These are phyloP conservation scores for Candida nitratophila DNA, from an alignment of 805 yeast species.

Conservation along the genomic window DNA sequence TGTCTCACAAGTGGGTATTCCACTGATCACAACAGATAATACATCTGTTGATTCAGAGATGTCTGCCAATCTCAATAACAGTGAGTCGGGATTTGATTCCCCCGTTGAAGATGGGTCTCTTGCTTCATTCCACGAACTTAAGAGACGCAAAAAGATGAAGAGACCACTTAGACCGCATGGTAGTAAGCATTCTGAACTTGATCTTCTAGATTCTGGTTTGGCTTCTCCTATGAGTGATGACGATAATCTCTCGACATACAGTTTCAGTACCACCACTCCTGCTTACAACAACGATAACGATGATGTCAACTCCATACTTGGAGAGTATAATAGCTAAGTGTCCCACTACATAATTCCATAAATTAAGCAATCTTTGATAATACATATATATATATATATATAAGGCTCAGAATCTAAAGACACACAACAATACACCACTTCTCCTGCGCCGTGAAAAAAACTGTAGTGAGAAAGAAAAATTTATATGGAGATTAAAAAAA, in stretches of 20 bases:
- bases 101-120: neutral
- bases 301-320: conserved; percentile 9
- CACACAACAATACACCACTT: too few species aligned
- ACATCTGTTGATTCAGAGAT: neutral
- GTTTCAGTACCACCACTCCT: conserved; percentile 22
- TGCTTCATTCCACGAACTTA: neutral
- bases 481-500: too few species aligned
- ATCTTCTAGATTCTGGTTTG: conserved; percentile 14
- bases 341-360: neutral
- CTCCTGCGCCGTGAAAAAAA: too few species aligned
- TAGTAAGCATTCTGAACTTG: neutral
- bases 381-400: too few species aligned
- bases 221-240: conserved; percentile 26
- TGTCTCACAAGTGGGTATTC: too few species aligned
- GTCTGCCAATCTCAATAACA: neutral
- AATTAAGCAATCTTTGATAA: too few species aligned
- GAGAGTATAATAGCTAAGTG: neutral
- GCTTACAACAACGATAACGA: conserved; percentile 3
- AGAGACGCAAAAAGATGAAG: neutral
- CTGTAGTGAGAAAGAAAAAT: too few species aligned
- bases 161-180: neutral
- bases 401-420: too few species aligned
- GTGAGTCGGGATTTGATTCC: neutral
- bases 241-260: conserved; percentile 24
- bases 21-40: neutral